Conservation (phyloP, 805 yeast species). For the Candida ascalaphidarum region DNA sequence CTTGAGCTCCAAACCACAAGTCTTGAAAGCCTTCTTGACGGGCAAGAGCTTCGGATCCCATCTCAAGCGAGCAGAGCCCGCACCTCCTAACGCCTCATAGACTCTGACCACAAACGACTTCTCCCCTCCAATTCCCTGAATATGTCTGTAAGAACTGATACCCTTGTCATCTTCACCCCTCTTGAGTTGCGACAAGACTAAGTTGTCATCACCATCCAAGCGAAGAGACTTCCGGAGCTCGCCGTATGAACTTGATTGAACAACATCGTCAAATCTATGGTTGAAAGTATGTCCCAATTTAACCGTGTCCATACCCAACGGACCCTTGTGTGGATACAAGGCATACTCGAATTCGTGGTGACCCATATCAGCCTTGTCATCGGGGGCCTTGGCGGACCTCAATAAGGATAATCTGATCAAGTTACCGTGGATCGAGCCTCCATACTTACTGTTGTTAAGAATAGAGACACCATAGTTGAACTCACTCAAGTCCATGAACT, state of each 20-base stretch:
- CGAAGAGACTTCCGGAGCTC: constrained; percentile 7
- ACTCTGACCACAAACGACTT: constrained; percentile 58
- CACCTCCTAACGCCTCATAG: constrained; percentile 87
- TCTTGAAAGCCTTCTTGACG: constrained; percentile 40
- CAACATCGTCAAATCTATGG: constrained; percentile 27
- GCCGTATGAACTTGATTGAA: constrained; percentile 3
- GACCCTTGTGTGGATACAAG: constrained; percentile 72
- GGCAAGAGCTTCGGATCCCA: constrained; percentile 30
- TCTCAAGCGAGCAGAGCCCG: constrained; percentile 41
- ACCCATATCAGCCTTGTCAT: constrained; percentile 93
- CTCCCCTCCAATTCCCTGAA: constrained; percentile 36
- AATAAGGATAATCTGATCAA: constrained; percentile 76
- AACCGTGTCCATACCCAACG: constrained; percentile 56
- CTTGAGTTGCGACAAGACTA: constrained; percentile 71
- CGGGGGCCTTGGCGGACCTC: constrained; percentile 92
- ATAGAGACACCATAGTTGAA: constrained; percentile 79
- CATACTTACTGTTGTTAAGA: constrained; percentile 80
- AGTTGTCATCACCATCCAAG: constrained; percentile 42
- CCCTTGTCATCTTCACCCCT: constrained; percentile 79
- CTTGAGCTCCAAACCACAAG: constrained; percentile 52
- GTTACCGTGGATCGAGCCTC: constrained; percentile 91
- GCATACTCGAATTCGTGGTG: constrained; percentile 77
- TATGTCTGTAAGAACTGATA: constrained; percentile 35
- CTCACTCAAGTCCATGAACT: constrained; percentile 88
- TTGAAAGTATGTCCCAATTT: constrained; percentile 76